phyloP scores from a whole-genome alignment of 2,329 filamentous ascomycete genomes.

The Pyrenochaeta sp. region DNA sequence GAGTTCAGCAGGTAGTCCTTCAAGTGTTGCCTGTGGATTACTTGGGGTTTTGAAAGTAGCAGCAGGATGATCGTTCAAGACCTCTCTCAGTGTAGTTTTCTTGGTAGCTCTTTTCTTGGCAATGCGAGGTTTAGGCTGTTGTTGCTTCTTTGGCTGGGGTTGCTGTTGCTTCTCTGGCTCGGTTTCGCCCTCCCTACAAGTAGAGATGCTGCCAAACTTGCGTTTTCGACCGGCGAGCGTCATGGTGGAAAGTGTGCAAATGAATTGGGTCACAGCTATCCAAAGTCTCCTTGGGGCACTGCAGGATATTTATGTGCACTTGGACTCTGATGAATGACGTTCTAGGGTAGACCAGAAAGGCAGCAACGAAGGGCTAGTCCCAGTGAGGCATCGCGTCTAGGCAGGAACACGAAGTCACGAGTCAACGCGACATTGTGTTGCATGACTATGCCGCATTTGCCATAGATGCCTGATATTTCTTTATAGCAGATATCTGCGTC shows the following conservation, averaged over 20 bases:
- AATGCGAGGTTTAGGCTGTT: neutral
- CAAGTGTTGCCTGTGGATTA: slow-evolving; percentile 18
- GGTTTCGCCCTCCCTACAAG: too few relatives aligned
- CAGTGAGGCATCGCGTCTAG: neutral
- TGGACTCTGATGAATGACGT: too few relatives aligned
- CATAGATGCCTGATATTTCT: neutral
- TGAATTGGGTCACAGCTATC: too few relatives aligned
- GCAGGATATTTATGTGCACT: neutral
- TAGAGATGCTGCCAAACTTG: neutral
- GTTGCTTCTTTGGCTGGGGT: neutral
- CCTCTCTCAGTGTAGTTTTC: neutral
- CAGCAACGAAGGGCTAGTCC: neutral
- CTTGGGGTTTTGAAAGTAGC: neutral
- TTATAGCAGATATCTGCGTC: neutral
- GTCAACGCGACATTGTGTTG: neutral
- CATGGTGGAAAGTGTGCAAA: neutral
- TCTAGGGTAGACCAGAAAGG: neutral
- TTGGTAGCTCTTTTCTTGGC: neutral
- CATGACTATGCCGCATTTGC: neutral
- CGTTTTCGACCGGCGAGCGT: neutral
- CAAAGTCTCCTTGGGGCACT: too few relatives aligned
- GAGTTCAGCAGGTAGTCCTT: slow-evolving; percentile 20
- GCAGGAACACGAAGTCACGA: slow-evolving; percentile 7
- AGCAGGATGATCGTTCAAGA: neutral
- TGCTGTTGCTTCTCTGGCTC: too few relatives aligned